phyloP scores from a whole-genome alignment of 1,139 yeast genomes.

The Diutina catenulata region DNA sequence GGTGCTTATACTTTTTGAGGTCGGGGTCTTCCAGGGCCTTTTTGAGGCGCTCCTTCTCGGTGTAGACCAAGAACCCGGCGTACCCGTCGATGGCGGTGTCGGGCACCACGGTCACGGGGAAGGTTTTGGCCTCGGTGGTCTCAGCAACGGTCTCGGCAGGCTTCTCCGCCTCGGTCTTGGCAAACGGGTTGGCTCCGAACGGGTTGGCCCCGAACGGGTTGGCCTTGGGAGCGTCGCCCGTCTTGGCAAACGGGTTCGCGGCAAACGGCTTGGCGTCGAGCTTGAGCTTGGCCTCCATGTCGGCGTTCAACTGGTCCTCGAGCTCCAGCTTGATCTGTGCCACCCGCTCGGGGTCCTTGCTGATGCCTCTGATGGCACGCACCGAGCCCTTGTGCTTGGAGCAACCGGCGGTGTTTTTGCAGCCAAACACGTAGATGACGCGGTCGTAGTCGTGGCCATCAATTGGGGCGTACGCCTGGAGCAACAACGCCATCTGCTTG shows the following conservation, averaged over 20 bases:
- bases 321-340: slow-evolving; percentile 26
- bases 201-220: slow-evolving; percentile 27
- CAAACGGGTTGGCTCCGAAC: slow-evolving; percentile 11
- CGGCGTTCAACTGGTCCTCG: slow-evolving; percentile 21
- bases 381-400: slow-evolving; percentile 57
- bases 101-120: slow-evolving; percentile 4
- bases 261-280: slow-evolving; percentile 20
- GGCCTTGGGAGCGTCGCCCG: slow-evolving; percentile 9
- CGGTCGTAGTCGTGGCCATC: slow-evolving; percentile 69
- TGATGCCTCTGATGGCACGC: slow-evolving; percentile 64
- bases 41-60: slow-evolving; percentile 52
- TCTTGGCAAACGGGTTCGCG: slow-evolving; percentile 8
- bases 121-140: not conserved
- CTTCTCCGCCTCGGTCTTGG: slow-evolving; percentile 7
- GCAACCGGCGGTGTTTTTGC: slow-evolving; percentile 47
- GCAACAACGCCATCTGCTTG: slow-evolving; percentile 47
- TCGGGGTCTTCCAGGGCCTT: slow-evolving; percentile 24
- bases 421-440: slow-evolving; percentile 66
- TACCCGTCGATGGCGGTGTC: slow-evolving; percentile 30
- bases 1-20: slow-evolving; percentile 32
- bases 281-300: slow-evolving; percentile 30
- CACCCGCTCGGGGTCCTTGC: slow-evolving; percentile 42
- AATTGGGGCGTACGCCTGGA: slow-evolving; percentile 74
- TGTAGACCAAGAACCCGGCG: slow-evolving; percentile 56
- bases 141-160: not conserved